Evolutionary conservation across 495 filamentous ascomycete species (phyloP).

Genomic region (Emericellopsis terricola): DNA sequence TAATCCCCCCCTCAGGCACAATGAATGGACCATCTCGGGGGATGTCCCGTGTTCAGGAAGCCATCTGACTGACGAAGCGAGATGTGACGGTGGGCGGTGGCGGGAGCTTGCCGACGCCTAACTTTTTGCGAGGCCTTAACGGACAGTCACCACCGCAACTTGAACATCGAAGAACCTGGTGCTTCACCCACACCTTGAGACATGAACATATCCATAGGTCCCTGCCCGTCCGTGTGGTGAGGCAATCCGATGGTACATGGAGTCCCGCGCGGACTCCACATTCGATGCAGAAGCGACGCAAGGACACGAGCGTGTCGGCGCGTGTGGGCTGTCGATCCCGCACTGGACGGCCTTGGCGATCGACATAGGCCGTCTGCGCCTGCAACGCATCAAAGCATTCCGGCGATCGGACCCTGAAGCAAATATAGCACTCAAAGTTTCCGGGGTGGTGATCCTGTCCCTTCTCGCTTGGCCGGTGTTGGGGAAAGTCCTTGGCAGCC

Average conservation of each 20-base stretch:
- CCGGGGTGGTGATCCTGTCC: constrained; percentile 1
- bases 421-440: constrained; percentile 10
- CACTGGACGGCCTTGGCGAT: neutral
- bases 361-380: constrained; percentile 3
- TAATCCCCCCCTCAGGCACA: no score
- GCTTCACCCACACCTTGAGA: constrained; percentile 3
- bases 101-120: neutral
- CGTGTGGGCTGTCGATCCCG: constrained; percentile 4
- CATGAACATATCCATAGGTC: constrained; percentile 11
- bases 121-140: constrained; percentile 2
- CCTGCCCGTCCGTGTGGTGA: constrained; percentile 5
- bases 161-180: constrained; percentile 3
- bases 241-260: constrained; percentile 8
- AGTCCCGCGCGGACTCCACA: constrained; percentile 9
- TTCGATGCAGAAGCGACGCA: constrained; percentile 11
- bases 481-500: constrained; percentile 9
- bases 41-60: no score
- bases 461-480: constrained; percentile 6
- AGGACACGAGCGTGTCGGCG: constrained; percentile 3
- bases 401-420: constrained; percentile 7
- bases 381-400: constrained; percentile 8
- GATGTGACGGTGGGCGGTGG: neutral
- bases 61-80: neutral
- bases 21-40: no score
- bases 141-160: constrained; percentile 6